A percentile compares a stretch with the other conserved stretches of the same genome.
These are phyloP conservation scores for Micractinium sp. DNA, from an alignment of 139 green algal genomes.

Conservation along the genomic window DNA sequence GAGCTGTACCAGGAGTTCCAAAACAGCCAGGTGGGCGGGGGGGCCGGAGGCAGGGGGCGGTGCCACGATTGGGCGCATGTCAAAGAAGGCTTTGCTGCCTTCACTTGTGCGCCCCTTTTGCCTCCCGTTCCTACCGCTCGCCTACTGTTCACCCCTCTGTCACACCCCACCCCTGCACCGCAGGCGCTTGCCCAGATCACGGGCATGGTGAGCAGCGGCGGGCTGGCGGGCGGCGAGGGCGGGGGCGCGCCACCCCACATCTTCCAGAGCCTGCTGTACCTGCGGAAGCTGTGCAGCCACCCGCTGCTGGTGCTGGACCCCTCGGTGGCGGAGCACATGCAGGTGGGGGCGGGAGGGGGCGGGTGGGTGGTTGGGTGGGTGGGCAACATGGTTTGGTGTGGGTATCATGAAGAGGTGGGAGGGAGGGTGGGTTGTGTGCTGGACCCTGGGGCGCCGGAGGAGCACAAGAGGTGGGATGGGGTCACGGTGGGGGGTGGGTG, in stretches of 20 bases:
- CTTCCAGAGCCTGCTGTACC: slow-evolving; percentile 85
- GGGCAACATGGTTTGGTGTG: neutral
- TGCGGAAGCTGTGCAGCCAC: slow-evolving; percentile 96
- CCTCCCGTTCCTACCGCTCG: too few relatives aligned
- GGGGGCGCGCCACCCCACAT: slow-evolving; percentile 50
- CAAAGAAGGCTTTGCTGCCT: too few relatives aligned
- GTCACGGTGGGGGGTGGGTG: too few relatives aligned
- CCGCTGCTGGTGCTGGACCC: slow-evolving; percentile 88
- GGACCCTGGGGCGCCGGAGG: neutral
- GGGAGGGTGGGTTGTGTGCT: too few relatives aligned
- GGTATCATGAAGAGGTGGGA: too few relatives aligned
- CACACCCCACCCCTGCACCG: neutral
- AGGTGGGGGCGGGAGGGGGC: neutral
- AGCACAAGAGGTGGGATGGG: too few relatives aligned
- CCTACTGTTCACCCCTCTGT: neutral
- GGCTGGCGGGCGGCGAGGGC: neutral
- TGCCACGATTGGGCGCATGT: too few relatives aligned
- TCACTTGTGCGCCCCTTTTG: too few relatives aligned
- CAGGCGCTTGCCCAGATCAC: slow-evolving; percentile 38
- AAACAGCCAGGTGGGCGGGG: slow-evolving; percentile 8
- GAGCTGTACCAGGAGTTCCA: slow-evolving; percentile 87
- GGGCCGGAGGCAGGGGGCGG: too few relatives aligned
- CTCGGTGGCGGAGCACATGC: slow-evolving; percentile 61
- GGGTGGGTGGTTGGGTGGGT: neutral
- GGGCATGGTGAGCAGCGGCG: neutral